Evolutionary conservation across 139 green algal genomes (phyloP), one percentile per base, ranked within the genome.

Genomic region (Pleodorina starrii): DNA sequence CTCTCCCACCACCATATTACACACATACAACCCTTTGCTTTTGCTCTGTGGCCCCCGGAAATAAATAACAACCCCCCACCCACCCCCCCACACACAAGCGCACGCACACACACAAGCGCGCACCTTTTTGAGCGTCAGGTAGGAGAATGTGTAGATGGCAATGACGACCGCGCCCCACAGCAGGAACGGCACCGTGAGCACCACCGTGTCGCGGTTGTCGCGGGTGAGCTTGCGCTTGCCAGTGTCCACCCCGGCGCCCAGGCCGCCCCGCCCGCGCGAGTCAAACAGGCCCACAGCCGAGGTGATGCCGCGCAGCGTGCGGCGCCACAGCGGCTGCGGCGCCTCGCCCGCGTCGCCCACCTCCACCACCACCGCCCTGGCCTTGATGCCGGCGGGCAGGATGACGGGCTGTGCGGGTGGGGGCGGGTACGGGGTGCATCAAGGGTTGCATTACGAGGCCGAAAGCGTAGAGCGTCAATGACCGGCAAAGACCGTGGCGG

Each of bases 151-250:
- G 60, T 93, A 93, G 60, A 93, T 85, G 21, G 76, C 46, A 25
- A 93, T 78, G 1, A 93, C 87, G 27, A 93, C 29, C 5, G 85
- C 44, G 43, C 90, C 90, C 86, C 86, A 93, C 50, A 91, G 2
- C 42, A 90, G 16, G 46, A 90, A 91, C 1, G 90, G 90, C 68
- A 86, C 42, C 17, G 86, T 74, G 5, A 93, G 82, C 51, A 46
- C 32, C 42, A 89, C 59, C 7, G 87, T 82, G 73, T 88, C 86
- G 25, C 54, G 38, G 36, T 84, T 91, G 83, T 91, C 84, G 17
- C 76, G 83, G 11, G 86, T 81, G 29, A 93, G 74, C 86, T 87
- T 84, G 86, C 87, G 87, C 81, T 90, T 90, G 73, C 90, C 90
- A 9, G 48, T 72, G 69, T 83, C 84, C 43, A 89, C 68, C 32